Evolutionary conservation across 2,329 filamentous ascomycete genomes (phyloP), one percentile per base, ranked within the genome.

Genomic region (Aureobasidium sp.): DNA sequence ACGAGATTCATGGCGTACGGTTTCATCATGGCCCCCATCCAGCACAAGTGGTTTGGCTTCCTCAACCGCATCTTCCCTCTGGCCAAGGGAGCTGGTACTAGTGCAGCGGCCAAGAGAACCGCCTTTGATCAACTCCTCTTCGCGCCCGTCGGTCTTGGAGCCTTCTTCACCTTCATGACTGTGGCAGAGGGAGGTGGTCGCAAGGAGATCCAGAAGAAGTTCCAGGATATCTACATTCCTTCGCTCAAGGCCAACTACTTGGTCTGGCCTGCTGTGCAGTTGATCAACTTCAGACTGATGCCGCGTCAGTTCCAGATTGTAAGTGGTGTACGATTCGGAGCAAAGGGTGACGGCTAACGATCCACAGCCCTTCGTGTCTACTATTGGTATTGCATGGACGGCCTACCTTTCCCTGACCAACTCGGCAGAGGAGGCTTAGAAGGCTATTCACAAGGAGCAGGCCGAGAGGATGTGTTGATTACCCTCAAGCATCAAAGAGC

Each of bases 121-220:
- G 89, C 88, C 8, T 87, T 94, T 68, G 94, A 99, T 73, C 94
- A 99, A 76, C 79, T 97, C 31, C 81, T 96, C 55, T 97, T 97
- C 74, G 91, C 94, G 42, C 94, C 94, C 1, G 83, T 94, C 65
- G 90, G 89, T 77, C 83, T 99, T 60, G 89, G 83, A 15, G 81
- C 83, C 66, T 99, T 99, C 79, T 99, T 97, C 74, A 91, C 89
- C 0, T 93, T 87, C 75, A 97, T 99, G 93, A 97, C 94, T 0
- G 75, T 97, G 17, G 89, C 93, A 13, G 94, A 99, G 75, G 94
- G 94, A 27, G 94, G 94, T 61, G 90, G 91, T 33, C 84, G 83
- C 68, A 82, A 88, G 62, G 92, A 89, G 8, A 81, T 99, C 53
- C 77, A 81, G 63, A 82, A 86, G 71, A 99, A 99, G 79, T 86